phyloP scores from a whole-genome alignment of 2,329 filamentous ascomycete species.

The Diaporthe longicolla region DNA sequence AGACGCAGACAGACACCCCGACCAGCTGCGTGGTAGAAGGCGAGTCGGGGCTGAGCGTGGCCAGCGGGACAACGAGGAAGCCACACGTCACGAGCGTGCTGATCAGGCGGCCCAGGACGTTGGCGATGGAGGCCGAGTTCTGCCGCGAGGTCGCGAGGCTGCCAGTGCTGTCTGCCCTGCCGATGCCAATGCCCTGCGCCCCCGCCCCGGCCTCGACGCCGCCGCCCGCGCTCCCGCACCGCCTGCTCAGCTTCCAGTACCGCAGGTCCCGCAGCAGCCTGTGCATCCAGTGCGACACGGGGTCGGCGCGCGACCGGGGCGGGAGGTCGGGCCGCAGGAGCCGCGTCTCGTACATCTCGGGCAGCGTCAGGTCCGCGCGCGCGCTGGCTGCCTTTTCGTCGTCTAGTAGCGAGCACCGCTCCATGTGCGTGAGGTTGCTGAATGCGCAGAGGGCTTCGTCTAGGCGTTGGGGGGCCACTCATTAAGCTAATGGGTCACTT shows the following conservation, averaged over 20 bases:
- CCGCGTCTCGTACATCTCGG: conserved; percentile 52
- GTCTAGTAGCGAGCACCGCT: conserved; percentile 46
- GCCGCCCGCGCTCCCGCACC: background rate
- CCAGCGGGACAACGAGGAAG: conserved; percentile 28
- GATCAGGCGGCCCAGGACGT: conserved; percentile 9
- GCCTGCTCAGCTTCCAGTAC: conserved; percentile 40
- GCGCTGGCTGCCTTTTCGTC: conserved; percentile 42
- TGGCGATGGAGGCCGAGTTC: background rate
- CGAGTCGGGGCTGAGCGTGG: background rate
- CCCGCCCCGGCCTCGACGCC: background rate
- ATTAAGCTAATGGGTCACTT: too few species aligned
- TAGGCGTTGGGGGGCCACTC: conserved; percentile 1
- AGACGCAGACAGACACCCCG: conserved; percentile 41
- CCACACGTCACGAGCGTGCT: conserved; percentile 15
- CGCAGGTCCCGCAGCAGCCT: conserved; percentile 42
- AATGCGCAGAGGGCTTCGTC: conserved; percentile 47
- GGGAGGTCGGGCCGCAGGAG: conserved; percentile 39
- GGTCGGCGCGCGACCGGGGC: background rate
- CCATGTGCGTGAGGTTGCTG: conserved; percentile 47
- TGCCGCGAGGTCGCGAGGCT: background rate
- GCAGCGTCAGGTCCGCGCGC: conserved; percentile 48
- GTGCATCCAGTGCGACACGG: conserved; percentile 33
- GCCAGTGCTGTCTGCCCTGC: background rate
- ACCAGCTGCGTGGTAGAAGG: conserved; percentile 11
- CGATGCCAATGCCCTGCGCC: background rate